phyloP scores from a whole-genome alignment of 2,329 filamentous ascomycete species.

The Nemania serpens region DNA sequence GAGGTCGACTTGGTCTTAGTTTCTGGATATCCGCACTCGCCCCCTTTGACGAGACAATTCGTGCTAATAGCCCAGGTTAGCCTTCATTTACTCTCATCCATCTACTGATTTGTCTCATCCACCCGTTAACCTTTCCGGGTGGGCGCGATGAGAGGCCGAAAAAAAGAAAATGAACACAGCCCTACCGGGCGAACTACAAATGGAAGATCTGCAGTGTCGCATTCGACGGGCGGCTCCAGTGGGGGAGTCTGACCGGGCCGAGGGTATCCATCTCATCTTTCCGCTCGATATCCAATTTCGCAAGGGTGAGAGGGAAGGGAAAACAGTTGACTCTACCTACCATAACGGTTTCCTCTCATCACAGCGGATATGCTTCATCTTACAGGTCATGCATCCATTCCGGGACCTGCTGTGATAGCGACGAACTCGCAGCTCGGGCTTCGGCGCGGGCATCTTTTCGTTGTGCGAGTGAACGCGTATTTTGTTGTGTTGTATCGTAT shows the following conservation, averaged over 20 bases:
- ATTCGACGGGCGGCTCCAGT: slow-evolving; percentile 16
- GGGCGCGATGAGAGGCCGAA: background rate
- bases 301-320: slow-evolving; percentile 5
- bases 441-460: slow-evolving; percentile 31
- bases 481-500: background rate
- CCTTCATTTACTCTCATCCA: background rate
- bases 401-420: slow-evolving; percentile 36
- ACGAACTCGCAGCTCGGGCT: slow-evolving; percentile 31
- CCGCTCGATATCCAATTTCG: slow-evolving; percentile 6
- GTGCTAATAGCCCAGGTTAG: slow-evolving; percentile 28
- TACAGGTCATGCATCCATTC: slow-evolving; percentile 35
- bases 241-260: slow-evolving; percentile 5
- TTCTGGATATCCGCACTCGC: slow-evolving; percentile 33
- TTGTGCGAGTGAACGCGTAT: no score
- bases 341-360: slow-evolving; percentile 37
- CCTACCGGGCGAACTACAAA: slow-evolving; percentile 21
- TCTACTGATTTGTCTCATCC: background rate
- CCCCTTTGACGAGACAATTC: slow-evolving; percentile 36
- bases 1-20: slow-evolving; percentile 24
- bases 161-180: slow-evolving; percentile 1
- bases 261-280: background rate
- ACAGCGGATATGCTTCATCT: slow-evolving; percentile 36
- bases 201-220: slow-evolving; percentile 26
- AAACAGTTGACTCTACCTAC: slow-evolving; percentile 29
- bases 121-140: background rate